These are phyloP conservation scores for Botrytis paeoniae DNA, from an alignment of 2,329 filamentous ascomycete genomes.

Conservation along the genomic window DNA sequence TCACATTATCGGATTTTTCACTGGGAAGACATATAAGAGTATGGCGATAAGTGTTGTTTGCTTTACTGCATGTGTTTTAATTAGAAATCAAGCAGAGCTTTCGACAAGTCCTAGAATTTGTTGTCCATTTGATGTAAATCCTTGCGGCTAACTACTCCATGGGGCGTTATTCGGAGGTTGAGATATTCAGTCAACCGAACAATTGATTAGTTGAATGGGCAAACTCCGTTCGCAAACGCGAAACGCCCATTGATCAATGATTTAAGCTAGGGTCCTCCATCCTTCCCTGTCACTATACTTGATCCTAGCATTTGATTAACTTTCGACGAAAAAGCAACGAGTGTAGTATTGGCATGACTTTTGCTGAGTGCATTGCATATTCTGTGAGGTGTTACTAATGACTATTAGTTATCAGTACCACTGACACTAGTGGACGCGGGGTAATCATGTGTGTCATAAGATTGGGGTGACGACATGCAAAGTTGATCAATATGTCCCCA, in stretches of 20 bases:
- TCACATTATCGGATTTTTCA: not conserved
- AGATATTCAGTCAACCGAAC: not conserved
- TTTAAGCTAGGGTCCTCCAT: not conserved
- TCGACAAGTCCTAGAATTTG: not conserved
- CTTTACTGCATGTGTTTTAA: not conserved
- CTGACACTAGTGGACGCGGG: not conserved
- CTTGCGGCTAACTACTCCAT: not conserved
- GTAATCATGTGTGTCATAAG: not conserved
- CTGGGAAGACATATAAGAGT: fast-evolving
- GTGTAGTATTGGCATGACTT: not conserved
- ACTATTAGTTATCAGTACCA: not conserved
- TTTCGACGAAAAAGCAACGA: not conserved
- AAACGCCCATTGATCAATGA: not conserved
- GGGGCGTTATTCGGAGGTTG: not conserved
- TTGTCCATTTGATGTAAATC: not conserved
- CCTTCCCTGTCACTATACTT: not conserved
- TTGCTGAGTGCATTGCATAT: not conserved
- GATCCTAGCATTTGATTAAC: not conserved
- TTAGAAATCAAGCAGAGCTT: not conserved
- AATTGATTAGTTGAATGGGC: not conserved
- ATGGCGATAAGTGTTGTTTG: not conserved
- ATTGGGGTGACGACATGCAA: not conserved
- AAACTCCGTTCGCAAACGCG: not conserved
- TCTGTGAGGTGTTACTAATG: not conserved
- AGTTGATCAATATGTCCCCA: too few species aligned